These are phyloP conservation scores for Penicillium olsonii DNA, from an alignment of 2,329 filamentous ascomycete species.

Conservation along the genomic window DNA sequence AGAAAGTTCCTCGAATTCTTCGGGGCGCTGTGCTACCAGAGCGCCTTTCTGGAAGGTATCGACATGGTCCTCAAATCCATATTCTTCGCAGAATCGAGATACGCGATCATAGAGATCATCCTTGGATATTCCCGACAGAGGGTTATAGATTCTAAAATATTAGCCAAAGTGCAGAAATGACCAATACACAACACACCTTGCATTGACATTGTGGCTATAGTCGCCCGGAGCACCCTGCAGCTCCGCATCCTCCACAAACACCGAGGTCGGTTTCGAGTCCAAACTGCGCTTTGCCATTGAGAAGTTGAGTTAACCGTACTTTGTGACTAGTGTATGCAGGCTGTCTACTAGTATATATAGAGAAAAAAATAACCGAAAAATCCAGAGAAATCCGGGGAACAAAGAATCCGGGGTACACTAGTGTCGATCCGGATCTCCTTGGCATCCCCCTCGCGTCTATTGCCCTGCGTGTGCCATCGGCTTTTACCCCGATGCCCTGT, in stretches of 20 bases:
- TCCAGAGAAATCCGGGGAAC: background rate
- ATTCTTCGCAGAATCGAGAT: conserved; percentile 38
- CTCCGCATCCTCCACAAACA: conserved; percentile 20
- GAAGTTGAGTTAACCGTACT: conserved; percentile 7
- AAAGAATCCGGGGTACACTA: conserved; percentile 19
- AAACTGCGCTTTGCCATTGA: conserved; percentile 15
- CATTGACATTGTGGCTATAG: conserved; percentile 20
- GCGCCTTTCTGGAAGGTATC: conserved; percentile 32
- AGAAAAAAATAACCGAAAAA: too few relatives aligned
- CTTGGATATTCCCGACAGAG: conserved; percentile 23
- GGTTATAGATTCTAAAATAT: conserved; percentile 24
- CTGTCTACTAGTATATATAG: too few relatives aligned
- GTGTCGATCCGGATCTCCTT: conserved; percentile 2
- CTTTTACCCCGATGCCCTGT: background rate
- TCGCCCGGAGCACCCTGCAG: conserved; percentile 9
- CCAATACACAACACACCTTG: conserved; percentile 6
- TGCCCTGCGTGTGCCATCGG: conserved; percentile 11
- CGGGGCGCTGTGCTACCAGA: conserved; percentile 30
- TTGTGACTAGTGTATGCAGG: background rate
- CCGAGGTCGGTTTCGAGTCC: conserved; percentile 10
- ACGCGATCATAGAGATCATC: conserved; percentile 34
- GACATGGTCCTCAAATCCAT: conserved; percentile 36
- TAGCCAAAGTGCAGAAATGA: background rate
- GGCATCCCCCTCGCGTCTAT: background rate
- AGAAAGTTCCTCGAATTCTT: conserved; percentile 30